Evolutionary conservation across 1,139 yeast genomes (phyloP), one percentile per base, ranked within the genome.

Genomic region (Blastobotrys proliferans): DNA sequence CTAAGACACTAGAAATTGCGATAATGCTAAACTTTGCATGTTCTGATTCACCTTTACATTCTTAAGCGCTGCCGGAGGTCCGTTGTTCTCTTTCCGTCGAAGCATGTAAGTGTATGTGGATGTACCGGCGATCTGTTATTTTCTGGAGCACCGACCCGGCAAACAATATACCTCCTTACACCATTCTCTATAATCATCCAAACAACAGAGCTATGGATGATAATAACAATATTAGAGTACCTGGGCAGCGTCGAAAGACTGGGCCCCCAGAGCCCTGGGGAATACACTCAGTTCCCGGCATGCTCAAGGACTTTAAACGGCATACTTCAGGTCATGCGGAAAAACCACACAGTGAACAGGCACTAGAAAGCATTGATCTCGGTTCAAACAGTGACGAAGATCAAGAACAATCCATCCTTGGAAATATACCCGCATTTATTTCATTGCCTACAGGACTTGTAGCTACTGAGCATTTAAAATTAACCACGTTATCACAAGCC

Each of bases 361-460:
- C 18, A 27, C 11, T n/a, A 32, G 20, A 19, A 22, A 10, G 28
- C 5, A 6, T 20, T 6, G 17, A 21, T 14, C 13, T n/a, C 6
- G 30, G 13, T 6, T 8, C 9, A 16, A 27, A 9, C 6, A 16
- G 13, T 17, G 28, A 22, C 8, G 30, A 43, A 13, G 37, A 47
- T 6, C 47, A 46, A 29, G 41, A 43, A 9, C 41, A 37, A 19
- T 45, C 49, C n/a, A 37, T 58, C 9, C 52, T 62, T 21, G 62
- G 62, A 24, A 50, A 58, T 11, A 50, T 63, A n/a, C 68, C 69
- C 1, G 60, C 68, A 1, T 53, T 60, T 22, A 50, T 61, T 6
- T 60, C 69, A 4, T 53, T 66, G n/a, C 66, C 70, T 1, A 66
- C 68, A 0, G 59, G 63, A 2, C 41, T 64, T 24, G 47, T 61